phyloP scores from a whole-genome alignment of 225 moss, liverwort and hornwort genomes.

The Asterella californica region DNA sequence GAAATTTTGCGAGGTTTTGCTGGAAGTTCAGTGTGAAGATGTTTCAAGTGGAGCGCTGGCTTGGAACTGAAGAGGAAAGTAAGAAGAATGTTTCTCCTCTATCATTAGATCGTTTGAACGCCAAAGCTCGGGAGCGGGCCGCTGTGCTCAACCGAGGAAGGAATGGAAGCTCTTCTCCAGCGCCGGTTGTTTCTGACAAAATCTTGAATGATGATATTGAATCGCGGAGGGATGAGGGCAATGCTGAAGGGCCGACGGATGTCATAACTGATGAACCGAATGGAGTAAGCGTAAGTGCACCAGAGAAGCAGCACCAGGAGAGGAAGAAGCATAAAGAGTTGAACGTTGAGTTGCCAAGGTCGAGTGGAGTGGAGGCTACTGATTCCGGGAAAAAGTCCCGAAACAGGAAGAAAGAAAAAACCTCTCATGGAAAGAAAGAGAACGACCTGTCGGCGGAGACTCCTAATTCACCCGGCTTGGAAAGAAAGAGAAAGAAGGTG shows the following conservation, averaged over 20 bases:
- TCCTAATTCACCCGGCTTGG: not conserved
- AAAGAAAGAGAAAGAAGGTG: conserved; percentile 27
- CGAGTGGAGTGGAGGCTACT: not conserved
- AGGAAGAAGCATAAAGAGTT: conserved; percentile 4
- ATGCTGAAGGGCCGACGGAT: not conserved
- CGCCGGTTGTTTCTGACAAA: not conserved
- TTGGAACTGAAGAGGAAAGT: conserved; percentile 17
- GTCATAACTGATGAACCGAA: not conserved
- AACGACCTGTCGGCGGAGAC: not conserved
- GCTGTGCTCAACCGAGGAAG: not conserved
- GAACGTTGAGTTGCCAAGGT: not conserved
- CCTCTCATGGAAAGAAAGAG: not conserved
- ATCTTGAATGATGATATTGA: not conserved
- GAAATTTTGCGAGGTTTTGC: not conserved
- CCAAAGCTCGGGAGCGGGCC: conserved; percentile 41
- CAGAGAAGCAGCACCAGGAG: conserved; percentile 22
- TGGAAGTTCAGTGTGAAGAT: conserved; percentile 8
- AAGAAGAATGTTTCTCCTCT: not conserved
- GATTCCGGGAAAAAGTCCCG: not conserved
- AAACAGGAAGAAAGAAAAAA: conserved; percentile 1
- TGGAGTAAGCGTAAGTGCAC: not conserved
- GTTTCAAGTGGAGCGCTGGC: conserved; percentile 41
- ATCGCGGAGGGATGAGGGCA: not conserved
- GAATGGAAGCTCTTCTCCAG: not conserved
- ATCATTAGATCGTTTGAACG: conserved; percentile 34